phyloP scores from a whole-genome alignment of 2,329 filamentous ascomycete species.

The Monilinia fructigena region DNA sequence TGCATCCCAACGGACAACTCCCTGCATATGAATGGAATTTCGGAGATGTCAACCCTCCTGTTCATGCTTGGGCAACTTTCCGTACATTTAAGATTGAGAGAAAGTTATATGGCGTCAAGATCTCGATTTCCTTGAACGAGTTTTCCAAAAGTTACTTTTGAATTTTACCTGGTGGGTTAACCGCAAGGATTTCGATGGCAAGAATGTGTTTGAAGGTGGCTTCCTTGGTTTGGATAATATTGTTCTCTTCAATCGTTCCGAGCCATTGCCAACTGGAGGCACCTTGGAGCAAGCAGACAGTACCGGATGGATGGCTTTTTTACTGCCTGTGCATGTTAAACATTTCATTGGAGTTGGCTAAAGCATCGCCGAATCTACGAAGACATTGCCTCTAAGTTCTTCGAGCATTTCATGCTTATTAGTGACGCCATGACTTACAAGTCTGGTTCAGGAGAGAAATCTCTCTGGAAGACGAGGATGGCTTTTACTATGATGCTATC shows the following conservation, averaged over 20 bases:
- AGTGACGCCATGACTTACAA: conserved; percentile 94
- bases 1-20: conserved; percentile 93
- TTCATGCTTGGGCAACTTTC: conserved; percentile 95
- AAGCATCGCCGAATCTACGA: conserved; percentile 95
- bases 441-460: conserved; percentile 70
- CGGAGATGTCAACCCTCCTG: conserved; percentile 92
- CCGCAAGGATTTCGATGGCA: conserved; percentile 88
- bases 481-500: conserved; percentile 98
- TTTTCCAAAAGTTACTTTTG: conserved; percentile 91
- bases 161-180: conserved; percentile 99
- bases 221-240: conserved; percentile 97
- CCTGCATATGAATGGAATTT: conserved; percentile 97
- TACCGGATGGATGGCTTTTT: conserved; percentile 99
- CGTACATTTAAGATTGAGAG: conserved; percentile 97
- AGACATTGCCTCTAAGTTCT: conserved; percentile 97
- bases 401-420: conserved; percentile 97
- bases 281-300: conserved; percentile 95
- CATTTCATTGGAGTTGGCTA: conserved; percentile 90
- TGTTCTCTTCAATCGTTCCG: conserved; percentile 93
- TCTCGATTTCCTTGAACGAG: conserved; percentile 89
- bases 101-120: conserved; percentile 93
- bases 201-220: conserved; percentile 96
- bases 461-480: conserved; percentile 96
- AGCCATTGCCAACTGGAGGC: conserved; percentile 89
- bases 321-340: conserved; percentile 97